These are phyloP conservation scores for Sabuloglossum arenarium DNA, from an alignment of 495 filamentous ascomycete species.

Conservation along the genomic window DNA sequence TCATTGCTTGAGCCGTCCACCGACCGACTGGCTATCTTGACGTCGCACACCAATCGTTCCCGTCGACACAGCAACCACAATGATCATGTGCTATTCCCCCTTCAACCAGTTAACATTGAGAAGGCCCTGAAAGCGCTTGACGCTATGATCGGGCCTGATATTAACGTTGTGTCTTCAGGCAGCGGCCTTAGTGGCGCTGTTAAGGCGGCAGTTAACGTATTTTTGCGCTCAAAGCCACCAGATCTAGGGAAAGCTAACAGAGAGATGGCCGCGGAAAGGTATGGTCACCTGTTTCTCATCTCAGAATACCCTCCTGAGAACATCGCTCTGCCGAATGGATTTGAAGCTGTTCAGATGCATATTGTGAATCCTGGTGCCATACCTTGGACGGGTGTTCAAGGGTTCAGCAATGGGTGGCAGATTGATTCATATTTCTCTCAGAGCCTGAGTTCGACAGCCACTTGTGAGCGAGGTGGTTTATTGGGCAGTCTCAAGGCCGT, in stretches of 20 bases:
- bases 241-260: background rate
- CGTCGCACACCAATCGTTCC: background rate
- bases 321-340: background rate
- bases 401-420: background rate
- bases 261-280: background rate
- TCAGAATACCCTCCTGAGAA: background rate
- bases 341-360: slow-evolving; percentile 1
- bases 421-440: background rate
- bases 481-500: background rate
- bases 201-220: background rate
- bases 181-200: background rate
- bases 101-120: background rate
- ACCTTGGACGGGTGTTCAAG: background rate
- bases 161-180: background rate
- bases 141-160: background rate
- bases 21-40: background rate
- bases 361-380: background rate
- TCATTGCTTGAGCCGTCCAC: background rate
- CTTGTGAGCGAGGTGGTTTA: background rate
- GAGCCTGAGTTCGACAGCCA: background rate
- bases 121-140: background rate
- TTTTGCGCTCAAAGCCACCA: background rate
- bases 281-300: background rate
- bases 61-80: background rate
- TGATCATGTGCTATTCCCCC: background rate